Evolutionary conservation across 225 moss, liverwort and hornwort species (phyloP).

Genomic region (Polytrichum commune): DNA sequence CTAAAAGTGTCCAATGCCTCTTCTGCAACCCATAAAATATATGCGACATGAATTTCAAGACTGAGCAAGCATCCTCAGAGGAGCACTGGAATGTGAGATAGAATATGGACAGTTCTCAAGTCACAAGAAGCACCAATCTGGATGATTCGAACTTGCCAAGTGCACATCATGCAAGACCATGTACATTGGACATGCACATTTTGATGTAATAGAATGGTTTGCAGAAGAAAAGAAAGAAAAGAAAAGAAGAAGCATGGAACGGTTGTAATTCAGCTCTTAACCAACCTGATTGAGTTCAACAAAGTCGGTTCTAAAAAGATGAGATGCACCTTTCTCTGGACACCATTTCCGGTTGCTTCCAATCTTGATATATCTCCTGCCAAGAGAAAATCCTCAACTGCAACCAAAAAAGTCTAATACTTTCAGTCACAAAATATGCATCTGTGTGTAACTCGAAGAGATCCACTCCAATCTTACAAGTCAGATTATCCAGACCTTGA

Average conservation of each 20-base stretch:
- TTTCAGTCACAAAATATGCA: not conserved
- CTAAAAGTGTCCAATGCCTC: slow-evolving; percentile 57
- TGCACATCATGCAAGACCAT: too few relatives aligned
- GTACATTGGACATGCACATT: too few relatives aligned
- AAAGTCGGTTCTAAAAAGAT: not conserved
- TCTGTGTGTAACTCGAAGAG: not conserved
- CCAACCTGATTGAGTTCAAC: slow-evolving; percentile 56
- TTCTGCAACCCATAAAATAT: slow-evolving; percentile 34
- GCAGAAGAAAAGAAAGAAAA: too few relatives aligned
- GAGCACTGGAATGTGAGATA: too few relatives aligned
- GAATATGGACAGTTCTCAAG: too few relatives aligned
- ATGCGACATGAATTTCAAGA: too few relatives aligned
- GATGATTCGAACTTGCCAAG: too few relatives aligned
- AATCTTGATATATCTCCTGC: slow-evolving; percentile 25
- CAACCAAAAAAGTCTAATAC: slow-evolving; percentile 4
- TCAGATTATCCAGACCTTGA: not conserved
- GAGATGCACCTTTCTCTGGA: slow-evolving; percentile 36
- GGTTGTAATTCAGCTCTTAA: not conserved
- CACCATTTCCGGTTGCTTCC: slow-evolving; percentile 36
- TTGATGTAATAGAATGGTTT: too few relatives aligned
- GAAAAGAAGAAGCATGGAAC: not conserved
- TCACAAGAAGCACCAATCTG: too few relatives aligned
- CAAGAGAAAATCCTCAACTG: slow-evolving; percentile 53
- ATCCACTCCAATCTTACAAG: too few relatives aligned
- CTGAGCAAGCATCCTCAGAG: too few relatives aligned